These are phyloP conservation scores for Fusarium cicatricum DNA, from an alignment of 2,329 filamentous ascomycete genomes.

Conservation along the genomic window DNA sequence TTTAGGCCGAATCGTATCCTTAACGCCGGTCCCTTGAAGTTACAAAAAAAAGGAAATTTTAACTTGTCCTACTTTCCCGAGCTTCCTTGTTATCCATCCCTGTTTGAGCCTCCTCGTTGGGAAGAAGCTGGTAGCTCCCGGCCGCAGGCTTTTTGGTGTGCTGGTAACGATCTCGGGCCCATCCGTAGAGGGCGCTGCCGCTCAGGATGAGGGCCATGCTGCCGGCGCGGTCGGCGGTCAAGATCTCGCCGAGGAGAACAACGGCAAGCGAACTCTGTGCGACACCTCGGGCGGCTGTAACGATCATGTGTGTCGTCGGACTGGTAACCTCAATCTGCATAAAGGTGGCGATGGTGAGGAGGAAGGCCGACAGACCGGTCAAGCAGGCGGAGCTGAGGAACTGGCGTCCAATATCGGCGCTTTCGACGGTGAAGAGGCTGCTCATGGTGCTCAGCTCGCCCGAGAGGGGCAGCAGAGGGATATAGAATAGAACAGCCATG, in stretches of 20 bases:
- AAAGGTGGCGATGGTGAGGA: slow-evolving; percentile 40
- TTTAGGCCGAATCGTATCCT: background rate
- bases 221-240: slow-evolving; percentile 39
- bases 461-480: slow-evolving; percentile 38
- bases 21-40: slow-evolving; percentile 7
- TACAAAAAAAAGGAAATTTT: slow-evolving; percentile 31
- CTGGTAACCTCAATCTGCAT: slow-evolving; percentile 42
- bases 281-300: slow-evolving; percentile 39
- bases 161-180: slow-evolving; percentile 38
- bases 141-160: slow-evolving; percentile 36
- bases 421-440: slow-evolving; percentile 28
- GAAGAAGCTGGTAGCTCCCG: slow-evolving; percentile 37
- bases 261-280: slow-evolving; percentile 40
- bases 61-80: slow-evolving; percentile 26
- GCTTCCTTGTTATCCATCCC: slow-evolving; percentile 30
- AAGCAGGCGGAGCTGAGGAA: slow-evolving; percentile 37
- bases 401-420: slow-evolving; percentile 25
- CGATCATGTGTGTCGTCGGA: slow-evolving; percentile 42
- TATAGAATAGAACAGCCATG: slow-evolving; percentile 39
- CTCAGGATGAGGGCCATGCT: slow-evolving; percentile 40
- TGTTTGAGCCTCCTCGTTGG: slow-evolving; percentile 28
- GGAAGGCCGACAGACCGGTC: slow-evolving; percentile 39
- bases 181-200: slow-evolving; percentile 39
- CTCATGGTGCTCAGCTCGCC: slow-evolving; percentile 35
- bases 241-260: slow-evolving; percentile 36